Conservation (phyloP, 441 rosid genomes). For the Jatropha podagrica region DNA sequence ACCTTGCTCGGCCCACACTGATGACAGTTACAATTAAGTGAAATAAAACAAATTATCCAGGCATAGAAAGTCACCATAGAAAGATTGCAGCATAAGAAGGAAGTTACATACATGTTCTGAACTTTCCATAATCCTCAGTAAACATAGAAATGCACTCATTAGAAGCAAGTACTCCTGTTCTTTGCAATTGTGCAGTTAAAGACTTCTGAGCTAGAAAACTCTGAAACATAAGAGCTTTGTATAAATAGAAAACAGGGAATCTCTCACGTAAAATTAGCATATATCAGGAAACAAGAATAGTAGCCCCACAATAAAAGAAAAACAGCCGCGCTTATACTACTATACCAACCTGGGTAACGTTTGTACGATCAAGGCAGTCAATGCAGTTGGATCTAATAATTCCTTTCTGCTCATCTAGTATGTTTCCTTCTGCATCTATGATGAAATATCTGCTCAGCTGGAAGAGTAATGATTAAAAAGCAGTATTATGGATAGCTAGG, state of each 20-base stretch:
- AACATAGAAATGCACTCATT: conserved; percentile 65
- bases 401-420: conserved; percentile 87
- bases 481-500: conserved; percentile 40
- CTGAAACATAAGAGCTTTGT: conserved; percentile 32
- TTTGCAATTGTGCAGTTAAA: conserved; percentile 64
- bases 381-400: conserved; percentile 90
- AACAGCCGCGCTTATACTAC: neutral
- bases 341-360: conserved; percentile 85
- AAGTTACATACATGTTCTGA: conserved; percentile 63
- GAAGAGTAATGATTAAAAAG: conserved; percentile 53
- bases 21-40: conserved; percentile 16
- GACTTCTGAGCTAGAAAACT: conserved; percentile 79
- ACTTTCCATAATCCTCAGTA: conserved; percentile 59
- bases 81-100: conserved; percentile 1
- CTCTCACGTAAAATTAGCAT: conserved; percentile 11
- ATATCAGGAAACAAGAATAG: conserved; percentile 28
- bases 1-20: conserved; percentile 99
- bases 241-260: conserved; percentile 1
- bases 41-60: conserved; percentile 12
- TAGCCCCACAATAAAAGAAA: conserved; percentile 4
- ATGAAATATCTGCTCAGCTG: conserved; percentile 90
- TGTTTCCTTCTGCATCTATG: conserved; percentile 59
- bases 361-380: conserved; percentile 97
- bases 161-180: conserved; percentile 56
- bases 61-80: conserved; percentile 20